Percentiles rank a stretch among this genome's conserved stretches.
These are phyloP conservation scores for Pilobolus umbonatus DNA, from an alignment of 192 early-diverging fungal species.

Conservation along the genomic window DNA sequence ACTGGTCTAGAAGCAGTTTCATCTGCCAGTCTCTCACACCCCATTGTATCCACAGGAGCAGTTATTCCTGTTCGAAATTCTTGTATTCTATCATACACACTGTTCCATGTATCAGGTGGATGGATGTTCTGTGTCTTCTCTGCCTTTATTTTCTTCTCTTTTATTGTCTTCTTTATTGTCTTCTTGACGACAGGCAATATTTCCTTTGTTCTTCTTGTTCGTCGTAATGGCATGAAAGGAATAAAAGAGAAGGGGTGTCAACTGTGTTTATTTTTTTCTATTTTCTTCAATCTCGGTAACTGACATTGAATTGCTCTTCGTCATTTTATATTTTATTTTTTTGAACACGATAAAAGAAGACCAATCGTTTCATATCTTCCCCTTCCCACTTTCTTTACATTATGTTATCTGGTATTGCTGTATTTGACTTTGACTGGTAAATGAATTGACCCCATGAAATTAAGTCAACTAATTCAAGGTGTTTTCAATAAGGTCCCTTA, in stretches of 20 bases:
- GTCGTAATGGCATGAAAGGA: neutral
- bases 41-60: conserved; percentile 89
- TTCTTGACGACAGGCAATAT: neutral
- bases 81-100: conserved; percentile 58
- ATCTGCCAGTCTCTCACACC: conserved; percentile 72
- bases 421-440: conserved; percentile 71
- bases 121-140: too few species aligned
- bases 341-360: neutral
- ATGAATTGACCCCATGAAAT: neutral
- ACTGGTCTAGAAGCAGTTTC: conserved; percentile 24
- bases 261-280: neutral
- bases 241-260: neutral
- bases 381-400: neutral
- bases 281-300: neutral
- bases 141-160: neutral
- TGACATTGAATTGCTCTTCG: neutral
- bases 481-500: conserved; percentile 46
- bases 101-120: conserved; percentile 55
- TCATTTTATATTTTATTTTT: neutral
- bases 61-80: conserved; percentile 56
- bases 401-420: conserved; percentile 29
- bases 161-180: neutral
- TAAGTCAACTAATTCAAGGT: neutral
- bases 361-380: neutral
- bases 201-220: neutral